Base-by-base conservation (phyloP, 1,139 yeast genomes). In the Yamadazyma triangularis region DNA sequence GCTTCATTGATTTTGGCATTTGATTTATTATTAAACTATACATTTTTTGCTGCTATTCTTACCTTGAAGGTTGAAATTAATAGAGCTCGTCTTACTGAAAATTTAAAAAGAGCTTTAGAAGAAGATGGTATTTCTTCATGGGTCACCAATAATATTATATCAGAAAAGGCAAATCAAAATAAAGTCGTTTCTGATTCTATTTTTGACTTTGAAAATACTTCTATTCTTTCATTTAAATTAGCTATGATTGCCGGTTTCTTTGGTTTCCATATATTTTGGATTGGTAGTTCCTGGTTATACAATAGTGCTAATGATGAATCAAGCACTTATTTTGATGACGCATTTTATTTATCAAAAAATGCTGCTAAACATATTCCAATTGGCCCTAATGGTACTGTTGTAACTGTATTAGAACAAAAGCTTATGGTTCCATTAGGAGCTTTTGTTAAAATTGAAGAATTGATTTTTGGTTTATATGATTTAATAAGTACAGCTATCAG, bases 51-150 rank as follows among this genome's bases (percentile, higher is more conserved):
- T 10, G 91, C 96, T 2, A 77, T 88, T 31, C 73, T 91, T 45
- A 81, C 95, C 2, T 72, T 91, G 57, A 91, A 91, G 59, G 78
- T 93, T 26, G 97, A 93, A 58, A 87, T 91, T 52, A 79, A 79
- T 51, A 72, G 88, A 42, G 95, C 94, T 38, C 87, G 91, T 58
- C 79, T 89, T 45, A 84, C 91, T 30, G 81, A 88, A 38, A 76
- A 79, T 36, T 74, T 89, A 52, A 80, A 84, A 51, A 79, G 77
- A 44, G 91, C 88, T 14, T 68, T 91, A 44, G 95, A 89, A 60
- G 98, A 91, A 56, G 98, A 93, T 48, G 98, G 98, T 14, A 76
- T 91, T 25, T 73, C 87, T 27, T 78, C 78, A 33, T 63, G 70
- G 36, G 85, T 85, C 27, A 96, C 75, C 8, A 58, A 59, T 13